Percentiles rank a stretch among this genome's conserved stretches.
Evolutionary conservation across 2,329 filamentous ascomycete genomes (phyloP).

Genomic region (Nothopassalora personata): DNA sequence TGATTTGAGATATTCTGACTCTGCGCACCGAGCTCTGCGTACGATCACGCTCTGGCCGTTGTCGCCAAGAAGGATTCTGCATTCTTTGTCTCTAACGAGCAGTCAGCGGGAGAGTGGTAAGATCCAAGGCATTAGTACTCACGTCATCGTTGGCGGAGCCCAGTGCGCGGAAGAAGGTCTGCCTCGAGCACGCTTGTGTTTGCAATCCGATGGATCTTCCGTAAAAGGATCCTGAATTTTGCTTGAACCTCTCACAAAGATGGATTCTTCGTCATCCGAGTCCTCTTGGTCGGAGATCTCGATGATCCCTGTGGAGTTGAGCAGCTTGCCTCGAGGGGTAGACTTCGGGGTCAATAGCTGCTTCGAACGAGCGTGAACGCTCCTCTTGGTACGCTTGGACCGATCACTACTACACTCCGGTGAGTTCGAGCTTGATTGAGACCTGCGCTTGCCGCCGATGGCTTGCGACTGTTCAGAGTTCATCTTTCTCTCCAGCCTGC

Average conservation of each 20-base stretch:
- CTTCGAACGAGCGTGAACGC: background rate
- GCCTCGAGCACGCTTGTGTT: background rate
- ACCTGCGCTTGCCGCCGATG: background rate
- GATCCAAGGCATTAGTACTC: background rate
- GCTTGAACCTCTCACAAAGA: background rate
- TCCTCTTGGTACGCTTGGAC: background rate
- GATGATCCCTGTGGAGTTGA: background rate
- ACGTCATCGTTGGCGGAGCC: constrained; percentile 1
- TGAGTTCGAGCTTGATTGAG: background rate
- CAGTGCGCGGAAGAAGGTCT: background rate
- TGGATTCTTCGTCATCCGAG: background rate
- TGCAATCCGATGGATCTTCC: background rate
- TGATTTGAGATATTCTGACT: constrained; percentile 6
- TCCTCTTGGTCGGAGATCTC: background rate
- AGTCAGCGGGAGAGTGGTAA: background rate
- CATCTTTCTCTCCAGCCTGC: constrained; percentile 9
- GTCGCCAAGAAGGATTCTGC: constrained; percentile 1
- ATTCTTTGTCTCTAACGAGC: background rate
- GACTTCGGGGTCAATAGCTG: background rate
- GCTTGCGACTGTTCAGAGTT: background rate
- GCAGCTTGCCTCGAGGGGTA: background rate
- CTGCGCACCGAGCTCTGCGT: background rate
- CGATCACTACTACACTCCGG: background rate
- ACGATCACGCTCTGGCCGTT: background rate
- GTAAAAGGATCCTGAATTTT: background rate